Evolutionary conservation across 2,329 filamentous ascomycete genomes (phyloP), one percentile per base, ranked within the genome.

Genomic region (Neoarthrinium moseri): DNA sequence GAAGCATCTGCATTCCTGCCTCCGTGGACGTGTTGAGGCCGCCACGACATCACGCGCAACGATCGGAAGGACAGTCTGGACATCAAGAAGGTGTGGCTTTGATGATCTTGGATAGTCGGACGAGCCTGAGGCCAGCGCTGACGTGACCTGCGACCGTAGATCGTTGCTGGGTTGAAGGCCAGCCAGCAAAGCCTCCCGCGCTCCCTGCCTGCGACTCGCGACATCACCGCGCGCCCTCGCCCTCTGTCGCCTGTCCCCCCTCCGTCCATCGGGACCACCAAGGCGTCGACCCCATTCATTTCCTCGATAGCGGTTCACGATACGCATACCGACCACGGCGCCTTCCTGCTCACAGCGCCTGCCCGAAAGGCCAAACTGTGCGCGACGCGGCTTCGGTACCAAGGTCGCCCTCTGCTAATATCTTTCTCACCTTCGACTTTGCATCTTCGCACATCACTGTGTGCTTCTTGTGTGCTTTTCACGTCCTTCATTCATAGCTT

Each of bases 1-100:
- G 23, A 15, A 40, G 37, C 37, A 40, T 12, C 37, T 29, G 30
- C 37, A 40, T 40, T 40, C 37, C 24, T 40, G 37, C 22, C 21
- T n/a, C 21, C 23, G 8, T 40, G 3, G 17, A 29, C 23, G 24
- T 29, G 37, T 29, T 29, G 37, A 40, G 23, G 37, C 24, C 37
- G 10, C n/a, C 37, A 40, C 24, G 22, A 27, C 37, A 40, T 10
- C 37, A 24, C 24, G 37, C 37, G 23, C 37, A 40, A 17, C 24
- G 17, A 24, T 23, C 37, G 15, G 37, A 40, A 29, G 23, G n/a
- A 40, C 17, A 11, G 10, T 17, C 37, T 18, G 37, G 27, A 26
- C 37, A 40, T 40, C 23, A 29, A 3, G 20, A 40, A 40, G 37
- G 37, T 40, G 30, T 23, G 6, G 10, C n/a, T 24, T n/a, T 40